A percentile compares a stretch with the other conserved stretches of the same genome.
Conservation (phyloP, 1,284 basidiomycete genomes). For the Leccinum pachyderme region DNA sequence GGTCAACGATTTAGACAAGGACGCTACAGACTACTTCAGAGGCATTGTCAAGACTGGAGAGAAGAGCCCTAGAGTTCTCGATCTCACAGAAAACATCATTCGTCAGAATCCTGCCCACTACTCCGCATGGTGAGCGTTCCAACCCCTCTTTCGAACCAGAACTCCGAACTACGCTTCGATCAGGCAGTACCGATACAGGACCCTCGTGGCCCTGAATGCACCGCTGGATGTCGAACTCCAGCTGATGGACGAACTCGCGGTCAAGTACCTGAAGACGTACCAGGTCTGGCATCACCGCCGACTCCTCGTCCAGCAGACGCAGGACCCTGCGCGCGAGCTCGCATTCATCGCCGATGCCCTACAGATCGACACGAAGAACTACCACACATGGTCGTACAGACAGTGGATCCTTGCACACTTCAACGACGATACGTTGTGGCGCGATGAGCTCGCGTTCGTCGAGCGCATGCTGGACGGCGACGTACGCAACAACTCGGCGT, state of each 20-base stretch:
- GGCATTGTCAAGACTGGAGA: constrained; percentile 76
- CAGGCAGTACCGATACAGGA: constrained; percentile 93
- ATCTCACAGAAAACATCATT: constrained; percentile 84
- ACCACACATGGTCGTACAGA: constrained; percentile 94
- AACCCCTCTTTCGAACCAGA: constrained; percentile 1
- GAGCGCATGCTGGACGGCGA: constrained; percentile 76
- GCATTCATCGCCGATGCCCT: constrained; percentile 75
- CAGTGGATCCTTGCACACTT: constrained; percentile 90
- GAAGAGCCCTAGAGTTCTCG: constrained; percentile 75
- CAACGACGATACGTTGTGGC: constrained; percentile 72
- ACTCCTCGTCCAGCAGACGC: constrained; percentile 64
- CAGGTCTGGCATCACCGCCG: constrained; percentile 98
- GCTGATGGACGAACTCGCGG: constrained; percentile 83
- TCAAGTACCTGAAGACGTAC: constrained; percentile 86
- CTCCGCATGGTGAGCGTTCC: constrained; percentile 75
- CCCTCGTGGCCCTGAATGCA: constrained; percentile 63
- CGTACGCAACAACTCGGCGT: constrained; percentile 94
- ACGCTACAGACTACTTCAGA: constrained; percentile 90
- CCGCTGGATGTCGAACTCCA: constrained; percentile 74
- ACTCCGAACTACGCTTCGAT: constrained; percentile 1
- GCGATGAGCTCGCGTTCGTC: constrained; percentile 73
- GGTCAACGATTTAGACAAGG: constrained; percentile 62
- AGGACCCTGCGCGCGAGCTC: constrained; percentile 64
- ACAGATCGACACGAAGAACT: constrained; percentile 83
- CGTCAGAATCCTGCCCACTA: constrained; percentile 91